Evolutionary conservation across 2,329 filamentous ascomycete species (phyloP).

Genomic region (Emericellopsis cladophorae): DNA sequence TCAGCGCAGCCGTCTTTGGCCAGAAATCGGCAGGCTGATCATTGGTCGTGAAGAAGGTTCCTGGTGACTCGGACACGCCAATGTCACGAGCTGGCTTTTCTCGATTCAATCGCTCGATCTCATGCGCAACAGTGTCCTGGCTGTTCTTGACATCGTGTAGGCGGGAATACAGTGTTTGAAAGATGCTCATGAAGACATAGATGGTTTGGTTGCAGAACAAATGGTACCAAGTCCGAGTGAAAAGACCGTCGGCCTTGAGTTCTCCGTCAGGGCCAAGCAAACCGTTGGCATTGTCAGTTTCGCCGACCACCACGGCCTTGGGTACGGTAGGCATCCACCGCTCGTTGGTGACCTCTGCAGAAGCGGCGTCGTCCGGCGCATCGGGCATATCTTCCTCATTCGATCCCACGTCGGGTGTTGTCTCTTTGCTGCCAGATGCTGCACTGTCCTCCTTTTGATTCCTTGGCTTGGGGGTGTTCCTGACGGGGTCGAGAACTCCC

Average conservation of each 20-base stretch:
- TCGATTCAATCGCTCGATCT: conserved; percentile 60
- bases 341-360: conserved; percentile 52
- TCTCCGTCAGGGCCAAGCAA: conserved; percentile 46
- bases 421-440: conserved; percentile 73
- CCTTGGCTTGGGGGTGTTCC: conserved; percentile 57
- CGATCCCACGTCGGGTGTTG: conserved; percentile 73
- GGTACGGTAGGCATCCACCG: conserved; percentile 52
- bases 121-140: conserved; percentile 58
- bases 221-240: conserved; percentile 70
- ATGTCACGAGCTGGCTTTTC: conserved; percentile 75
- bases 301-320: conserved; percentile 36
- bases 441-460: conserved; percentile 69
- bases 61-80: conserved; percentile 66
- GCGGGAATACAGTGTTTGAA: conserved; percentile 80
- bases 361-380: conserved; percentile 39
- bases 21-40: conserved; percentile 61
- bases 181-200: conserved; percentile 89
- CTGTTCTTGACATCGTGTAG: conserved; percentile 74
- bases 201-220: conserved; percentile 87
- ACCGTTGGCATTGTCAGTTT: conserved; percentile 28
- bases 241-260: conserved; percentile 67
- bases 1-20: conserved; percentile 69
- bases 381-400: conserved; percentile 66
- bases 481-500: conserved; percentile 69
- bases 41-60: conserved; percentile 63